These are phyloP conservation scores for Multifurca ochricompacta DNA, from an alignment of 768 basidiomycete species.

Conservation along the genomic window DNA sequence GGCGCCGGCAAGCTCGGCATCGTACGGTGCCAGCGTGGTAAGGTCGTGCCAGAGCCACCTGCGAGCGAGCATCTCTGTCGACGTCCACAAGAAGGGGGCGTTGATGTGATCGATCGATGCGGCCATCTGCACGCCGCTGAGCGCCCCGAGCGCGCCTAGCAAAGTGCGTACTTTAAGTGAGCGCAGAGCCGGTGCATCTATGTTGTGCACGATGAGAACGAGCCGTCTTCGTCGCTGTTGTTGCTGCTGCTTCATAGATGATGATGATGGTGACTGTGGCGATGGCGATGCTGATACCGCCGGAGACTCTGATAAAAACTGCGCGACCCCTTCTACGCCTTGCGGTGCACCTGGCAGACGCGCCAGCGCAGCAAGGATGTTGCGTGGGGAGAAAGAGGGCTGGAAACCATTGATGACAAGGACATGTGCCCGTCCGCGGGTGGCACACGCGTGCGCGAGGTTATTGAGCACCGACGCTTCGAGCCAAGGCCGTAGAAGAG, in stretches of 20 bases:
- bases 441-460: conserved; percentile 49
- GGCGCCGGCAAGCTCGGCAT: conserved; percentile 62
- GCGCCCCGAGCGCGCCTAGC: conserved; percentile 65
- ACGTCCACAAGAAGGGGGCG: conserved; percentile 73
- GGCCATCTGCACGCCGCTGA: conserved; percentile 69
- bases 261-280: background rate
- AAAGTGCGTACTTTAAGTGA: conserved; percentile 52
- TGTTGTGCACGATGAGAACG: conserved; percentile 81
- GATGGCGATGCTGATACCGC: conserved; percentile 1
- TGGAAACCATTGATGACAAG: conserved; percentile 75
- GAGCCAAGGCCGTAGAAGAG: conserved; percentile 87
- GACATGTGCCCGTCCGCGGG: conserved; percentile 58
- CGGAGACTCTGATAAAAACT: conserved; percentile 42
- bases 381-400: conserved; percentile 58
- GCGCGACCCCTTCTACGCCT: conserved; percentile 55
- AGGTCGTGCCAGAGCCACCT: conserved; percentile 84
- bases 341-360: conserved; percentile 32
- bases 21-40: conserved; percentile 78
- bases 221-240: conserved; percentile 34
- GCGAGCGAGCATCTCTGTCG: conserved; percentile 48
- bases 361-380: conserved; percentile 29
- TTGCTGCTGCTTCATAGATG: background rate
- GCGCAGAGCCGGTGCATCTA: conserved; percentile 72
- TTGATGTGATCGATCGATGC: conserved; percentile 86
- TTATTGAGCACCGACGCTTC: conserved; percentile 71